These are phyloP conservation scores for Pulveroboletus sp. DNA, from an alignment of 768 basidiomycete species.

Conservation along the genomic window DNA sequence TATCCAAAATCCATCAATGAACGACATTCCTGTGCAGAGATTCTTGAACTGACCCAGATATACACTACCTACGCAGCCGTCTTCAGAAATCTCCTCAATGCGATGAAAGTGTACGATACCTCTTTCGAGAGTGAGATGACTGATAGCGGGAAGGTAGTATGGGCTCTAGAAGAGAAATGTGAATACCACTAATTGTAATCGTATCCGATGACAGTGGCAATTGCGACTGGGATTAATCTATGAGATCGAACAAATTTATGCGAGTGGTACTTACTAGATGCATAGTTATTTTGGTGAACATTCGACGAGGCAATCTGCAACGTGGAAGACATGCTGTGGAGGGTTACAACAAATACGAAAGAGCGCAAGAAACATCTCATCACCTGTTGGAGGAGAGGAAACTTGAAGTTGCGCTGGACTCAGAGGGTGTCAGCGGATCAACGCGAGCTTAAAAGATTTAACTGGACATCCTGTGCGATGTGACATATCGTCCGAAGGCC, in stretches of 20 bases:
- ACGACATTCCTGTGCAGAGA: no score
- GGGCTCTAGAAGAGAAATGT: neutral
- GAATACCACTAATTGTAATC: neutral
- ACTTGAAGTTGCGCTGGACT: no score
- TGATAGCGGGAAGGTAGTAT: neutral
- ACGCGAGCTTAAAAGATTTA: no score
- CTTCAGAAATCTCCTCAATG: no score
- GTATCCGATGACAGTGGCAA: neutral
- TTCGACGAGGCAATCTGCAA: neutral
- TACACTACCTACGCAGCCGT: neutral
- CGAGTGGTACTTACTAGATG: neutral
- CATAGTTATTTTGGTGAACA: neutral
- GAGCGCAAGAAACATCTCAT: no score
- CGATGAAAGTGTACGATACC: neutral
- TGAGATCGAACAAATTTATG: neutral
- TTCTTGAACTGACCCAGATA: neutral
- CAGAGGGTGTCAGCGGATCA: no score
- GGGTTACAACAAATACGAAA: no score
- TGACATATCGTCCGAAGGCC: no score
- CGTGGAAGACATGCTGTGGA: neutral
- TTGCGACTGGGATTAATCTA: neutral
- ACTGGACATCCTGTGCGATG: no score
- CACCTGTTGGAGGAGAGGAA: no score
- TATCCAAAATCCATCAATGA: no score
- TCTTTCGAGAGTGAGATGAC: neutral